Evolutionary conservation across 2,329 filamentous ascomycete species (phyloP).

Genomic region (Xylaria multiplex): DNA sequence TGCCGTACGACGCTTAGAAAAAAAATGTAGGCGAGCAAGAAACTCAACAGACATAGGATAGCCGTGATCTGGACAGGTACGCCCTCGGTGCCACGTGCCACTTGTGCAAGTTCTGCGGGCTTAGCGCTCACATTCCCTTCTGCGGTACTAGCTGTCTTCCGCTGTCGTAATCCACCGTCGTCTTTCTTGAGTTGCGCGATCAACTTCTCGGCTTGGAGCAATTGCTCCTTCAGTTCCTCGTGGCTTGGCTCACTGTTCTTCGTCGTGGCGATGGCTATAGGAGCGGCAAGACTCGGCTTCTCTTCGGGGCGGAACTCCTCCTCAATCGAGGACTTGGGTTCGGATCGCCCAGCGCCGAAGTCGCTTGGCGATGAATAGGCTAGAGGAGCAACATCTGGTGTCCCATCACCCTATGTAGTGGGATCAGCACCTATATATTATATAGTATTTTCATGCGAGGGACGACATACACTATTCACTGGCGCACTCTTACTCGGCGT

Average conservation of each 20-base stretch:
- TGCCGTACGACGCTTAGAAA: constrained; percentile 68
- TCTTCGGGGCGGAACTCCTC: constrained; percentile 45
- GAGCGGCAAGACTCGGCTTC: constrained; percentile 48
- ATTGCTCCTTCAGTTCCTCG: constrained; percentile 76
- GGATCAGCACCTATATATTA: constrained; percentile 18
- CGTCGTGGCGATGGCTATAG: constrained; percentile 60
- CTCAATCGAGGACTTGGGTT: constrained; percentile 45
- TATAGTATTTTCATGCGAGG: constrained; percentile 19
- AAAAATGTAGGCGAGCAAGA: constrained; percentile 94
- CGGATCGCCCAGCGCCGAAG: constrained; percentile 50
- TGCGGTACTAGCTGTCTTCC: constrained; percentile 71
- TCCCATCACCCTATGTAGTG: constrained; percentile 50
- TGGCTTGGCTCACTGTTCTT: constrained; percentile 55
- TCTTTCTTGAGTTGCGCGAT: constrained; percentile 77
- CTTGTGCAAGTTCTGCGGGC: constrained; percentile 62
- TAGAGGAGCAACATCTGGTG: constrained; percentile 57
- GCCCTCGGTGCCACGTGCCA: constrained; percentile 72
- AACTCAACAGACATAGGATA: constrained; percentile 85
- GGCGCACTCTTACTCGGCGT: constrained; percentile 57
- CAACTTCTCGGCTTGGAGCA: constrained; percentile 78
- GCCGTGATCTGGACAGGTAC: constrained; percentile 90
- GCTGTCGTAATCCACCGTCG: constrained; percentile 75
- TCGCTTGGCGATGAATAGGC: constrained; percentile 58
- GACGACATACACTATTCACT: constrained; percentile 53
- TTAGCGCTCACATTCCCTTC: constrained; percentile 57